Evolutionary conservation across 306 rosid genomes (phyloP).

Genomic region (Vigna trinervia): DNA sequence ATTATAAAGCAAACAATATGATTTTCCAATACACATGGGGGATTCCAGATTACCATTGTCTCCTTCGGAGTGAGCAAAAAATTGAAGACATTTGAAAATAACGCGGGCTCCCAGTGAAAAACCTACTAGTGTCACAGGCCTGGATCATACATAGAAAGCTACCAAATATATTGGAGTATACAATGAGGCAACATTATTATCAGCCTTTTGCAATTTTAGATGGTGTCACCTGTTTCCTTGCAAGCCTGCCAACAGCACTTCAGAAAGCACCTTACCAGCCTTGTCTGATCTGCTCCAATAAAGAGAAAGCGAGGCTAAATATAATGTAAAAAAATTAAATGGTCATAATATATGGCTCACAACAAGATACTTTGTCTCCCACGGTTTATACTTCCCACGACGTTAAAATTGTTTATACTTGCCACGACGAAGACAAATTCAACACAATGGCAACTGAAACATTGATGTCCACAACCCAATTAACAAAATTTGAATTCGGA

Average conservation of each 20-base stretch:
- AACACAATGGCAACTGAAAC: background rate
- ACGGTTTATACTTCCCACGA: no score
- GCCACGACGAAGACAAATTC: background rate
- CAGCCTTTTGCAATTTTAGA: slow-evolving; percentile 43
- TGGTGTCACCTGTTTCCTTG: slow-evolving; percentile 70
- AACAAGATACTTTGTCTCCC: background rate
- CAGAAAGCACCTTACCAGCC: slow-evolving; percentile 76
- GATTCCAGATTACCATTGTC: slow-evolving; percentile 56
- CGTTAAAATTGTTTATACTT: background rate
- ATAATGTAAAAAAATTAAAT: slow-evolving; percentile 18
- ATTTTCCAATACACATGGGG: slow-evolving; percentile 22
- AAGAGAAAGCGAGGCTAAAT: slow-evolving; percentile 34
- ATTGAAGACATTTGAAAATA: slow-evolving; percentile 70
- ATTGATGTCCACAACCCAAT: slow-evolving; percentile 11
- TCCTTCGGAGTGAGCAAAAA: slow-evolving; percentile 57
- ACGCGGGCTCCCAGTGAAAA: slow-evolving; percentile 75
- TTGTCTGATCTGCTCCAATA: slow-evolving; percentile 64
- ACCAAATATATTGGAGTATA: slow-evolving; percentile 38
- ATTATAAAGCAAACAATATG: slow-evolving; percentile 25
- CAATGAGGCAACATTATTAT: slow-evolving; percentile 34
- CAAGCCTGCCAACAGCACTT: slow-evolving; percentile 59
- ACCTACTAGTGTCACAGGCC: slow-evolving; percentile 76
- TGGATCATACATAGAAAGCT: slow-evolving; percentile 54
- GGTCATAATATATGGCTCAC: slow-evolving; percentile 5
- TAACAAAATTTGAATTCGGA: background rate